Conservation (phyloP, 495 filamentous ascomycete genomes). For the Annulohypoxylon nitens region DNA sequence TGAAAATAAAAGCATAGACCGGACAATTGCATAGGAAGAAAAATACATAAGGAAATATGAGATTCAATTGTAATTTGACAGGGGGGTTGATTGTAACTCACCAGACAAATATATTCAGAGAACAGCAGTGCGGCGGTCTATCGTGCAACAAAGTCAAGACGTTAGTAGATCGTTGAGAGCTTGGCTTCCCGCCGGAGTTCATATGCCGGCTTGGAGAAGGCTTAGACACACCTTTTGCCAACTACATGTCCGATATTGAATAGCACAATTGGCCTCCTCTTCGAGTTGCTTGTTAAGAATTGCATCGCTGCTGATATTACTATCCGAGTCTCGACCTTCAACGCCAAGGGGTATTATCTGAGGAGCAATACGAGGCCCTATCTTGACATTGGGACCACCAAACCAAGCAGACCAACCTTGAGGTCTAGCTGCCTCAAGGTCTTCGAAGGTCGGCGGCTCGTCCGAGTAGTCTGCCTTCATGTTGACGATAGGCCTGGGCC, state of each 20-base stretch:
- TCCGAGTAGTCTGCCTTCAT: slow-evolving; percentile 48
- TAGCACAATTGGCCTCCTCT: slow-evolving; percentile 79
- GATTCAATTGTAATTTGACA: neutral
- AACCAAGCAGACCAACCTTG: slow-evolving; percentile 54
- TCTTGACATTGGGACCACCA: slow-evolving; percentile 51
- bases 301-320: slow-evolving; percentile 57
- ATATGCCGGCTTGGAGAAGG: slow-evolving; percentile 51
- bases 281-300: slow-evolving; percentile 80
- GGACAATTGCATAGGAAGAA: neutral
- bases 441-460: slow-evolving; percentile 31
- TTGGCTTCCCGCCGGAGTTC: slow-evolving; percentile 27
- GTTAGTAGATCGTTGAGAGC: slow-evolving; percentile 21
- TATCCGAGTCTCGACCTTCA: slow-evolving; percentile 54
- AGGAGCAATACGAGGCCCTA: slow-evolving; percentile 62
- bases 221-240: slow-evolving; percentile 80
- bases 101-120: slow-evolving; percentile 90
- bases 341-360: slow-evolving; percentile 50
- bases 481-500: neutral
- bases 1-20: neutral
- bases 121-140: slow-evolving; percentile 89
- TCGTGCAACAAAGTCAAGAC: slow-evolving; percentile 6
- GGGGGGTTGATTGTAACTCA: slow-evolving; percentile 34
- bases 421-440: slow-evolving; percentile 22
- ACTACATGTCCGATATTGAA: slow-evolving; percentile 90
- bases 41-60: neutral